Percentiles rank a stretch among this genome's conserved stretches.
These are phyloP conservation scores for Immersiella caudata DNA, from an alignment of 495 filamentous ascomycete species.

Conservation along the genomic window DNA sequence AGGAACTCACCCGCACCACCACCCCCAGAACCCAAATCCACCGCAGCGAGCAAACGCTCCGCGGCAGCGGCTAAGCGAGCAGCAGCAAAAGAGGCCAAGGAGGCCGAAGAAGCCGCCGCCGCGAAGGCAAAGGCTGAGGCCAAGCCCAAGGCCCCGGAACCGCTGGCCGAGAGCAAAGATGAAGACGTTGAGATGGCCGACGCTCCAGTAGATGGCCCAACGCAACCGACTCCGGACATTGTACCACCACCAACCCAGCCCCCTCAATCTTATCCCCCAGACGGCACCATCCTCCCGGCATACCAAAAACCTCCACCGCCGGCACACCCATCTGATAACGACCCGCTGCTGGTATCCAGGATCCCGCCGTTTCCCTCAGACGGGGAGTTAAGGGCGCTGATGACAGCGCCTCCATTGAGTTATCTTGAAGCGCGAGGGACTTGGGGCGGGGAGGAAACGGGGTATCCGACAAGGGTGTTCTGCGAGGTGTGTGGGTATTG, in stretches of 20 bases:
- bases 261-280: conserved; percentile 36
- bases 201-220: conserved; percentile 18
- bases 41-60: conserved; percentile 28
- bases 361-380: conserved; percentile 67
- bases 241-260: conserved; percentile 2
- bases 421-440: conserved; percentile 75
- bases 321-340: conserved; percentile 54
- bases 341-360: conserved; percentile 64
- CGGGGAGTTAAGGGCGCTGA: conserved; percentile 66
- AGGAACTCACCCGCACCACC: conserved; percentile 30
- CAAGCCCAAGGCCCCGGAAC: conserved; percentile 27
- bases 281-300: conserved; percentile 36
- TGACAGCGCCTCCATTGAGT: conserved; percentile 72
- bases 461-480: conserved; percentile 68
- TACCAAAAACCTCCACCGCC: conserved; percentile 37
- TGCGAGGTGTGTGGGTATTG: conserved; percentile 93
- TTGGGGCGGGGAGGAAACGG: conserved; percentile 41
- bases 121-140: conserved; percentile 18
- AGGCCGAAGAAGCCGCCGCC: conserved; percentile 20
- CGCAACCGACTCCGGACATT: not conserved
- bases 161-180: conserved; percentile 33
- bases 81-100: conserved; percentile 34
- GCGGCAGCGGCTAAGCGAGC: conserved; percentile 32
- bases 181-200: conserved; percentile 44
- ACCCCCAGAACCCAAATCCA: conserved; percentile 6